Evolutionary conservation across 495 filamentous ascomycete genomes (phyloP).

Genomic region (Margaritispora aquatica): DNA sequence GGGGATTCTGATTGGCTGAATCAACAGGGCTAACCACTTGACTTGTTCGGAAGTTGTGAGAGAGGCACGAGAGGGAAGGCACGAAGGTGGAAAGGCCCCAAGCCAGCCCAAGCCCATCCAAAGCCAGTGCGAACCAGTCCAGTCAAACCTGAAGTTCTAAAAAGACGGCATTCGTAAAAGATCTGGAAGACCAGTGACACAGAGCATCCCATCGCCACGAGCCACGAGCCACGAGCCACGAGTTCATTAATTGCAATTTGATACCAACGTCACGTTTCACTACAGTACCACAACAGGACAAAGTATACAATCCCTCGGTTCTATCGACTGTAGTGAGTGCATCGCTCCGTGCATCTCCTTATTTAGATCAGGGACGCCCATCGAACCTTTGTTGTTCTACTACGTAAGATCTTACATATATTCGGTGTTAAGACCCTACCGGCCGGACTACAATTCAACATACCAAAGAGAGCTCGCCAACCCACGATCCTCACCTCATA

Average conservation of each 20-base stretch:
- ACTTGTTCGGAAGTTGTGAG: no score
- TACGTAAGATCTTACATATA: neutral
- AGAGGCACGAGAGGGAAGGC: no score
- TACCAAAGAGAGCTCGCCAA: neutral
- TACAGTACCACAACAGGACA: neutral
- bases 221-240: slow-evolving; percentile 1
- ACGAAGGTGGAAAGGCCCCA: no score
- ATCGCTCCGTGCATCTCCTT: neutral
- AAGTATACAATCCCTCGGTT: neutral
- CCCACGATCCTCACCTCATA: neutral
- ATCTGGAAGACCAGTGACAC: neutral
- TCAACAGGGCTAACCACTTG: neutral
- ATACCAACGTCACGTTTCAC: neutral
- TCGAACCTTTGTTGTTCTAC: neutral
- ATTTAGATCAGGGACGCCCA: neutral
- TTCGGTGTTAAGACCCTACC: neutral
- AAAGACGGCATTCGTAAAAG: no score
- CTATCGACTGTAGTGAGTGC: neutral
- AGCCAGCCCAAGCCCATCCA: no score
- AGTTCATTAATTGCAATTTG: neutral
- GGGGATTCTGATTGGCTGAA: neutral
- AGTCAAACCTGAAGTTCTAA: no score
- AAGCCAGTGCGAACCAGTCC: no score
- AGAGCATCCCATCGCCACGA: no score
- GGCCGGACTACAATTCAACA: neutral